Percentiles rank a stretch among this genome's conserved stretches.
These are phyloP conservation scores for Dothidotthia symphoricarpi DNA, from an alignment of 2,329 filamentous ascomycete species.

Conservation along the genomic window DNA sequence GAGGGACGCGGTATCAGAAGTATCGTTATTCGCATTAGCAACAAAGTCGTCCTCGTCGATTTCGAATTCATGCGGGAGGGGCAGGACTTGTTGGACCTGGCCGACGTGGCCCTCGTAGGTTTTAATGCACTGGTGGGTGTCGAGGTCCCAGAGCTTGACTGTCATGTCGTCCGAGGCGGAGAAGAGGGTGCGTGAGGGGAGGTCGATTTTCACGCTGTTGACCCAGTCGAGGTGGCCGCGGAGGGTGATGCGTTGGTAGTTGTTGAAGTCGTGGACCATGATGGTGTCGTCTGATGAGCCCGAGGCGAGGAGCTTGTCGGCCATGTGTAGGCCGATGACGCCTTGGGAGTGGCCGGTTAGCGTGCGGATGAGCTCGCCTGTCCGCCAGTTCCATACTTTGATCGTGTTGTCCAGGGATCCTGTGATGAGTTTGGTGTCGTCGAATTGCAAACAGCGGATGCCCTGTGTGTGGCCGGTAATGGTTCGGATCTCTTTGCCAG, in stretches of 20 bases:
- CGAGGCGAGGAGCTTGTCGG: slow-evolving; percentile 77
- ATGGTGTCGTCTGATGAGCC: slow-evolving; percentile 87
- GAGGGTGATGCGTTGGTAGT: slow-evolving; percentile 74
- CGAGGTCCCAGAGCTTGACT: slow-evolving; percentile 88
- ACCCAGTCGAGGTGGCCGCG: slow-evolving; percentile 92
- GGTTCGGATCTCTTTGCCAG: slow-evolving; percentile 80
- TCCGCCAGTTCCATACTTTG: slow-evolving; percentile 96
- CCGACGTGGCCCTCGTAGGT: slow-evolving; percentile 87
- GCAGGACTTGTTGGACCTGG: slow-evolving; percentile 87
- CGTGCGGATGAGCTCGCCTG: slow-evolving; percentile 79
- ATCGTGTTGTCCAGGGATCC: slow-evolving; percentile 85
- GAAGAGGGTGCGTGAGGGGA: slow-evolving; percentile 77
- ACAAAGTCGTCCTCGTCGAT: slow-evolving; percentile 68
- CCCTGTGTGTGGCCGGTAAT: slow-evolving; percentile 78
- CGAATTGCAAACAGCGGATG: slow-evolving; percentile 87
- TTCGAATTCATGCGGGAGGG: slow-evolving; percentile 84
- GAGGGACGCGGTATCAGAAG: slow-evolving; percentile 41
- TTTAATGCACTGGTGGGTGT: slow-evolving; percentile 73
- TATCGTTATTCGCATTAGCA: slow-evolving; percentile 56
- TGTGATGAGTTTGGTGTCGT: slow-evolving; percentile 85
- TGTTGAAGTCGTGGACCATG: slow-evolving; percentile 89
- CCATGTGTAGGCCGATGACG: slow-evolving; percentile 85
- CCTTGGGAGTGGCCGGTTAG: slow-evolving; percentile 76
- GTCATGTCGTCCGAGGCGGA: slow-evolving; percentile 93
- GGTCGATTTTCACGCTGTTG: slow-evolving; percentile 89